A percentile compares a stretch with the other conserved stretches of the same genome.
These are phyloP conservation scores for Diaporthe capsici DNA, from an alignment of 2,329 filamentous ascomycete species.

Conservation along the genomic window DNA sequence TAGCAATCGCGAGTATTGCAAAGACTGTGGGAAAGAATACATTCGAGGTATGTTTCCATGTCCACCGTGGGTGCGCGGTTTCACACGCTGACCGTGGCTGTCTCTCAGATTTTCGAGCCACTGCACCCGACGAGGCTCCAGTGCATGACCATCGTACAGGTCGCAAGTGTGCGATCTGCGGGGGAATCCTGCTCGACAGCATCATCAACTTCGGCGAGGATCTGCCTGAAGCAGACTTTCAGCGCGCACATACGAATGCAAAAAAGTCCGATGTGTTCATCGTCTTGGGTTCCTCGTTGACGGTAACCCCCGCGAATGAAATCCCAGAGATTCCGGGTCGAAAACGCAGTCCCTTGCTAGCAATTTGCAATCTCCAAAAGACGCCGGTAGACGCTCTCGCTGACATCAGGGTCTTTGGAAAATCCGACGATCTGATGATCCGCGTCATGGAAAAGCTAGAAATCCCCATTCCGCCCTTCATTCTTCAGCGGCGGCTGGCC, in stretches of 20 bases:
- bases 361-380: conserved; percentile 62
- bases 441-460: conserved; percentile 56
- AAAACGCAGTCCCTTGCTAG: conserved; percentile 51
- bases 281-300: conserved; percentile 61
- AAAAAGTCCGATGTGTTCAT: conserved; percentile 60
- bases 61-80: neutral
- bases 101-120: conserved; percentile 58
- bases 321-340: conserved; percentile 55
- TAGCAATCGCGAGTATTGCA: conserved; percentile 61
- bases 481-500: conserved; percentile 52
- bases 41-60: conserved; percentile 53
- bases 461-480: conserved; percentile 54
- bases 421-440: conserved; percentile 56
- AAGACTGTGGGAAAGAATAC: conserved; percentile 61
- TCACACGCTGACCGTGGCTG: neutral
- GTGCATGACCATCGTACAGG: conserved; percentile 62
- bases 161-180: conserved; percentile 57
- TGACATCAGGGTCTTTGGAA: conserved; percentile 52
- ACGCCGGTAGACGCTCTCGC: conserved; percentile 57
- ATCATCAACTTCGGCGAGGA: conserved; percentile 62
- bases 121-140: conserved; percentile 58
- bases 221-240: conserved; percentile 51
- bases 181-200: conserved; percentile 56
- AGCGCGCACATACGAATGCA: conserved; percentile 54
- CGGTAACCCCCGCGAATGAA: conserved; percentile 57